Percentiles rank a stretch among this genome's conserved stretches.
Evolutionary conservation across 2,329 filamentous ascomycete genomes (phyloP).

Genomic region (Microcyclosporella mali): DNA sequence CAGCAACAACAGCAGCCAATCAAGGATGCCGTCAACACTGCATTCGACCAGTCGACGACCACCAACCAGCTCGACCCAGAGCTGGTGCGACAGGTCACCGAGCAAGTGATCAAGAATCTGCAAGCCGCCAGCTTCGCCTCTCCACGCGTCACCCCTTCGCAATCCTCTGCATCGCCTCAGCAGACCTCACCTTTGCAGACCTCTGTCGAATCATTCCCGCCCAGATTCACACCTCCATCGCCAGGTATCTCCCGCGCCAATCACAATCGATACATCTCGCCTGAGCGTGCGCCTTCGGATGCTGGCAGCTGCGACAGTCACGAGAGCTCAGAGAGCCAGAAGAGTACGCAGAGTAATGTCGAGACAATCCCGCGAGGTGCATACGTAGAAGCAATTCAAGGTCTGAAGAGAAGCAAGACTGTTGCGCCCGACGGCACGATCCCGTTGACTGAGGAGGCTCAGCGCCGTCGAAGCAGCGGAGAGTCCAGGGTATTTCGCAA

Average conservation of each 20-base stretch:
- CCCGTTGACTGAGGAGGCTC: background rate
- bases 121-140: slow-evolving; percentile 24
- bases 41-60: slow-evolving; percentile 47
- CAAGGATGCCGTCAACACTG: slow-evolving; percentile 52
- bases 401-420: slow-evolving; percentile 15
- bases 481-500: slow-evolving; percentile 8
- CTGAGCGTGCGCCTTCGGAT: slow-evolving; percentile 27
- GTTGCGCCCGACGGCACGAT: slow-evolving; percentile 1
- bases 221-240: slow-evolving; percentile 52
- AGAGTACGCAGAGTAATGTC: slow-evolving; percentile 16
- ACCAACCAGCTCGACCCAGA: slow-evolving; percentile 52
- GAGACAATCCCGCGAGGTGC: slow-evolving; percentile 19
- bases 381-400: slow-evolving; percentile 9
- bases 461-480: slow-evolving; percentile 3
- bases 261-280: slow-evolving; percentile 21
- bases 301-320: slow-evolving; percentile 14
- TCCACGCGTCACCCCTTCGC: slow-evolving; percentile 10
- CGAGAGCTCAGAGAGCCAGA: slow-evolving; percentile 14
- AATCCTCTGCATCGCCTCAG: slow-evolving; percentile 33
- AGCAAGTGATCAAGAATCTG: slow-evolving; percentile 44
- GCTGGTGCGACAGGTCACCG: slow-evolving; percentile 54
- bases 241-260: slow-evolving; percentile 29
- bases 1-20: slow-evolving; percentile 39
- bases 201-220: slow-evolving; percentile 42
- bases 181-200: slow-evolving; percentile 13